Evolutionary conservation across 257 asterid species (phyloP).

Genomic region (Solanum lycopersicoides): DNA sequence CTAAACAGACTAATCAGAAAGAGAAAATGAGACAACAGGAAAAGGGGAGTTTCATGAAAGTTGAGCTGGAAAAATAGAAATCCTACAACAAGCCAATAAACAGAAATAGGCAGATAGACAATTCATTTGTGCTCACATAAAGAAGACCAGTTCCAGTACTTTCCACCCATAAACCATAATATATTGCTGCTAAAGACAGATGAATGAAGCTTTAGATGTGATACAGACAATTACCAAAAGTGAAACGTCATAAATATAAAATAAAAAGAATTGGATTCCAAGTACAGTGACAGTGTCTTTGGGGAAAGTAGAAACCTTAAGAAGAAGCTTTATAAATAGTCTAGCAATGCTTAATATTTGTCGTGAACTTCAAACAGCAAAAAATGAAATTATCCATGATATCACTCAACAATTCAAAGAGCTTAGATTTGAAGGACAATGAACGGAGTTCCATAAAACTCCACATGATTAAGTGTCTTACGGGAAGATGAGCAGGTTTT

Average conservation of each 20-base stretch:
- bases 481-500: neutral
- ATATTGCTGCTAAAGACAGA: neutral
- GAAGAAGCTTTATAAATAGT: neutral
- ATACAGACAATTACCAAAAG: neutral
- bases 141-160: neutral
- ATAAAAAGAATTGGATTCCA: neutral
- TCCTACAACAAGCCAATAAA: neutral
- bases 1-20: neutral
- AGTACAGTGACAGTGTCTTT: neutral
- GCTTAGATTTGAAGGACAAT: neutral
- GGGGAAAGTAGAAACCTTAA: neutral
- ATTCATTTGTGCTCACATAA: neutral
- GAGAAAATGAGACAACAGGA: neutral
- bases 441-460: neutral
- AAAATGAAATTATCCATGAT: neutral
- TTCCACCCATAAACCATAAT: neutral
- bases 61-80: neutral
- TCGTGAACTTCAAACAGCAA: neutral
- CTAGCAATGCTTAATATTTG: neutral
- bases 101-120: neutral
- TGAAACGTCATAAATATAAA: neutral
- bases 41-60: neutral
- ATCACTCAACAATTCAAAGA: neutral
- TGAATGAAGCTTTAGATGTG: neutral
- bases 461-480: neutral